Base-by-base conservation (phyloP, 805 yeast genomes). In the Yamadazyma ubonensis region DNA sequence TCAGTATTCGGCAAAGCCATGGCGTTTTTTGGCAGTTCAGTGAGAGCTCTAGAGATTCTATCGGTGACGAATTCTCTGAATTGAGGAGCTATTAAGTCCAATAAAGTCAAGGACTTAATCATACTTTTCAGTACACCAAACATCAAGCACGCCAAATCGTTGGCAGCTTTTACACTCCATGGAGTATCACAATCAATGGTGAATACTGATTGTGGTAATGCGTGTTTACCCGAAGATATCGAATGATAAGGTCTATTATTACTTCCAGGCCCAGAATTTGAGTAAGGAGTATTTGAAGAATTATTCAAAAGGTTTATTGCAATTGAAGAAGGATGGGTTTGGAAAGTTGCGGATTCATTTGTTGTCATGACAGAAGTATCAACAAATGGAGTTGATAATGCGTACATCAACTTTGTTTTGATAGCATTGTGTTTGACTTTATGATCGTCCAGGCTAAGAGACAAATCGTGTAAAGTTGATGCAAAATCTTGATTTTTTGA, bases 61-160 rank as follows among this genome's bases (percentile, higher is more conserved):
- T 79, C 79, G 10, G 78, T 59, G 3, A 85, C 90, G 51, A 85
- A 79, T 50, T 75, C 75, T 52, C 89, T 71, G 33, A 86, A 82
- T 52, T 86, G 86, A 0, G 86, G 81, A 9, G 89, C 86, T 25
- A 85, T 79, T 48, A 88, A 71, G 59, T 86, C 95, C 66, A 87
- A 69, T 25, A 90, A 67, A 0, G 87, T 78, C 36, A 83, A 59
- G 12, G 81, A 71, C 26, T 75, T 73, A 25, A 88, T 67, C 20
- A 81, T 80, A 26, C 68, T 71, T 53, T 80, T 78, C 33, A 87
- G 79, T 3, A 86, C 78, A 12, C 96, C 96, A 62, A 90, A 86
- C 67, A 86, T 79, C 43, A 88, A 69, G 54, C 95, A 86, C 0
- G 96, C 95, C 48, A 89, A 68, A 61, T 90, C 97, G 57, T 91